phyloP scores from a whole-genome alignment of 495 filamentous ascomycete genomes.

The Penicillium alfredii region DNA sequence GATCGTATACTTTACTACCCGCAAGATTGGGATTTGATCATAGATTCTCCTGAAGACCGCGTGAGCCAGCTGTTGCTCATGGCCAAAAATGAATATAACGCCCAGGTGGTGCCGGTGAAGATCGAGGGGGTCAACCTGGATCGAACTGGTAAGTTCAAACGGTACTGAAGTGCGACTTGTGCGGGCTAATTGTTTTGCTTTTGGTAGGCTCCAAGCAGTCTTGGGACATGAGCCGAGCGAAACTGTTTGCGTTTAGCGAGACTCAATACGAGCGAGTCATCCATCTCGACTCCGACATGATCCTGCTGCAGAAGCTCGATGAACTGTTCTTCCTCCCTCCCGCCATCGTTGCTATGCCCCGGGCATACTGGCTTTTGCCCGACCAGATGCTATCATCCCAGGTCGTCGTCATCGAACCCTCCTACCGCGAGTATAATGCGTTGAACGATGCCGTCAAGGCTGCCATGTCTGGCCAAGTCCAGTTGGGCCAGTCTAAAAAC shows the following conservation, averaged over 20 bases:
- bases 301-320: slow-evolving; percentile 59
- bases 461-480: slow-evolving; percentile 32
- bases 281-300: slow-evolving; percentile 63
- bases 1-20: slow-evolving; percentile 66
- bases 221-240: slow-evolving; percentile 61
- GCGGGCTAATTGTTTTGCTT: neutral
- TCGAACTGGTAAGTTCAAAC: slow-evolving; percentile 30
- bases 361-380: slow-evolving; percentile 65
- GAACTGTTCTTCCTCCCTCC: slow-evolving; percentile 68
- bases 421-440: slow-evolving; percentile 45
- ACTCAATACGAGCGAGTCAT: slow-evolving; percentile 63
- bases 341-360: slow-evolving; percentile 55
- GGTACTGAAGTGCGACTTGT: neutral
- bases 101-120: slow-evolving; percentile 53
- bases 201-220: slow-evolving; percentile 26
- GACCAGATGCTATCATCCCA: slow-evolving; percentile 52
- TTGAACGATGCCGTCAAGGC: slow-evolving; percentile 39
- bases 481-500: slow-evolving; percentile 24
- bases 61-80: slow-evolving; percentile 52
- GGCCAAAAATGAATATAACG: slow-evolving; percentile 56
- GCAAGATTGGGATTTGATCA: slow-evolving; percentile 43
- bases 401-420: slow-evolving; percentile 60
- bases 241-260: slow-evolving; percentile 65
- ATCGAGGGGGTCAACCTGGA: slow-evolving; percentile 45
- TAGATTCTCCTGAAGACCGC: slow-evolving; percentile 32